Evolutionary conservation across 164 flowering plant species (phyloP).

Genomic region (Vitis vinifera): DNA sequence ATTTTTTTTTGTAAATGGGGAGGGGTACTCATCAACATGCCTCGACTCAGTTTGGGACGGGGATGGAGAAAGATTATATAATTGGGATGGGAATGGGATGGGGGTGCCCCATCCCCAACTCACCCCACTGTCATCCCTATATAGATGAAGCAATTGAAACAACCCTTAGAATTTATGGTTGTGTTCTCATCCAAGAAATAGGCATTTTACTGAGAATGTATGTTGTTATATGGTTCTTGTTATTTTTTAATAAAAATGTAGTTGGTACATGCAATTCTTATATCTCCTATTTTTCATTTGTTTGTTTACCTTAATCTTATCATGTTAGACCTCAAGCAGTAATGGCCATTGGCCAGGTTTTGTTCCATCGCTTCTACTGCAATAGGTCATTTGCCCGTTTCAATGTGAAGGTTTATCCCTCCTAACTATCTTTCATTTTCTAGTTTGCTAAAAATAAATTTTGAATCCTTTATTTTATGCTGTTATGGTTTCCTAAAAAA

Average conservation of each 20-base stretch:
- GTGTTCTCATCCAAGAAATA: slow-evolving; percentile 89
- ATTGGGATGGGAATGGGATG: no score
- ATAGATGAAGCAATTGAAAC: slow-evolving; percentile 47
- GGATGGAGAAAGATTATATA: no score
- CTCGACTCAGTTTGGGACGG: no score
- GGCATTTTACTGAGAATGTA: slow-evolving; percentile 85
- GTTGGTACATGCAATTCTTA: neutral
- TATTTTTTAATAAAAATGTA: neutral
- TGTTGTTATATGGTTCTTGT: slow-evolving; percentile 15
- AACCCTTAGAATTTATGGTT: slow-evolving; percentile 83
- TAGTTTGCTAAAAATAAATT: no score
- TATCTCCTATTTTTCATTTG: neutral
- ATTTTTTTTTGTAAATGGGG: no score
- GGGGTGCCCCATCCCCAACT: no score
- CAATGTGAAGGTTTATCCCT: slow-evolving; percentile 71
- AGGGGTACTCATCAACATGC: no score
- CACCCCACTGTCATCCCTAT: no score
- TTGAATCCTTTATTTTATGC: no score
- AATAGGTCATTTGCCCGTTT: slow-evolving; percentile 94
- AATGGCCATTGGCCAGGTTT: slow-evolving; percentile 97
- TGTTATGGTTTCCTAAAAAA: no score
- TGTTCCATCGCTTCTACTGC: slow-evolving; percentile 93
- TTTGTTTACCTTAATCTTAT: slow-evolving; percentile 17
- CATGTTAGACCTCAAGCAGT: slow-evolving; percentile 81
- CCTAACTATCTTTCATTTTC: neutral